phyloP scores from a whole-genome alignment of 2,329 filamentous ascomycete species.

The Pseudopithomyces chartarum region DNA sequence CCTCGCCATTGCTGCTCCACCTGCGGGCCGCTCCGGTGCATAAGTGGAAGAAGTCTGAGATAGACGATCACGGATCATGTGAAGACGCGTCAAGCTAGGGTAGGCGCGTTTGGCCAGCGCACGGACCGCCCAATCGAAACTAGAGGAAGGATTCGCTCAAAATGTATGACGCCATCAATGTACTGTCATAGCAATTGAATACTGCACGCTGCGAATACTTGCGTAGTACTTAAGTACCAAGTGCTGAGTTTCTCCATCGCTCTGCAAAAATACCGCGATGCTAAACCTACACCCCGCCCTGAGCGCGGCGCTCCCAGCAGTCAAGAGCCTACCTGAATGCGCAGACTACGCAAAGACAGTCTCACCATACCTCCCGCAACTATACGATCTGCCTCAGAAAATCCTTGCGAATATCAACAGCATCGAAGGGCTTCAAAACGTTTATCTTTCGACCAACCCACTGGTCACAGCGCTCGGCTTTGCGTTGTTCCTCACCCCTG shows the following conservation, averaged over 20 bases:
- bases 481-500: slow-evolving; percentile 69
- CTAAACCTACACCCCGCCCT: slow-evolving; percentile 30
- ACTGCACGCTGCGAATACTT: not conserved
- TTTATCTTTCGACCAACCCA: slow-evolving; percentile 88
- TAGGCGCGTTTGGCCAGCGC: slow-evolving; percentile 24
- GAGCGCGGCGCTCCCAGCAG: slow-evolving; percentile 64
- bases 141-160: slow-evolving; percentile 14
- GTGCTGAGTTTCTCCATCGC: not conserved
- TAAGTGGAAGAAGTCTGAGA: slow-evolving; percentile 1
- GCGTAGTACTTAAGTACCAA: not conserved
- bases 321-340: slow-evolving; percentile 74
- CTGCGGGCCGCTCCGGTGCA: slow-evolving; percentile 3
- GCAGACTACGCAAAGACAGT: slow-evolving; percentile 77
- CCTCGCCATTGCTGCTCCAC: slow-evolving; percentile 46
- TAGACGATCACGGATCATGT: slow-evolving; percentile 42
- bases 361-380: slow-evolving; percentile 74
- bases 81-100: slow-evolving; percentile 36
- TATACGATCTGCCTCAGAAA: slow-evolving; percentile 51
- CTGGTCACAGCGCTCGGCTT: slow-evolving; percentile 75
- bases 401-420: slow-evolving; percentile 63
- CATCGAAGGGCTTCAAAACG: slow-evolving; percentile 64
- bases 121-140: slow-evolving; percentile 15
- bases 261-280: slow-evolving; percentile 49
- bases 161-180: slow-evolving; percentile 33
- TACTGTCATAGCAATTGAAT: not conserved